Evolutionary conservation across 768 basidiomycete genomes (phyloP), one percentile per base, ranked within the genome.

Genomic region (Sarcodon aspratus): DNA sequence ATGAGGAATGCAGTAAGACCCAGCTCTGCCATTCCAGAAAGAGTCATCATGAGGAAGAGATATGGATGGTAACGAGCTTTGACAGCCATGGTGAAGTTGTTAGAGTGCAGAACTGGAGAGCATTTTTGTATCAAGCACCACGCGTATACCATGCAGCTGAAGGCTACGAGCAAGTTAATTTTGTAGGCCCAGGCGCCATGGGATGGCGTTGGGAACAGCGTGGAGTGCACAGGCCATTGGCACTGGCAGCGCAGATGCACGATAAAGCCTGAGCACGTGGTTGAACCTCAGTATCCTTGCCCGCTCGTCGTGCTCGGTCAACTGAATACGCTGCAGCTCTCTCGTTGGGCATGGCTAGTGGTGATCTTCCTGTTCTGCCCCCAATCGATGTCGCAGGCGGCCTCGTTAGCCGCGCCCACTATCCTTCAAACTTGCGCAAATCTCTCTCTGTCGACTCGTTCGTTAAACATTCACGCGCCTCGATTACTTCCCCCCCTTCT

Each of bases 361-460:
- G 2, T 42, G 46, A 54, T 49, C 70, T 73, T 49, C 71, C 72
- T 42, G 60, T 68, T 11, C 66, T 73, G 33, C 69, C 71, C 44
- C 71, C 71, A 40, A 70, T 73, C 48, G 61, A 63, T 13, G 40
- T 42, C 27, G 17, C 15, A 27, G 13, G 40, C 27, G 9, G 17
- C 7, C 27, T 42, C 40, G 13, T n/a, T 15, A 42, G 17, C 9
- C 15, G 17, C 9, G 8, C 40, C 40, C 13, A 27, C 40, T 42
- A 15, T 17, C 57, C 69, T 17, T 65, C 69, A 43, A 63, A 59
- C 51, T 73, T 88, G 48, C 75, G 83, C 57, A 87, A 87, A 67
- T 82, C 85, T 31, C 64, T 83, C 51, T 88, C 86, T 17, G 84
- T 80, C 51, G 86, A 88, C 63, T 88, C 86, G 9, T 82, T 88